Percentiles rank a stretch among this genome's conserved stretches.
Conservation (phyloP, 192 early-diverging fungal species). For the Diversispora eburnea region DNA sequence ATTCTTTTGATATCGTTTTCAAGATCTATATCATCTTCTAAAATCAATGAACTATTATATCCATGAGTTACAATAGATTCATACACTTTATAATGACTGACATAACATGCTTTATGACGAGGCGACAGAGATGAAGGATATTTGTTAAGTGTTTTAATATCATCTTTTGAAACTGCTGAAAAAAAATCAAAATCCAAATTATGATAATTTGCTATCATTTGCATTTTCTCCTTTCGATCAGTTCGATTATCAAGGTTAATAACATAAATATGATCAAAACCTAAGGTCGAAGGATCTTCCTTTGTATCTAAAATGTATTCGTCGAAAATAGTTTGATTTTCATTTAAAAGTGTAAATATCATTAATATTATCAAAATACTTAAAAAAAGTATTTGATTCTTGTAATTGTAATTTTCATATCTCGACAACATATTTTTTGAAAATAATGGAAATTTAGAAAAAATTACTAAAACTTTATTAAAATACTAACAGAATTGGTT, state of each 20-base stretch:
- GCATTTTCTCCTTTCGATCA: not conserved
- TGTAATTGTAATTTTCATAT: too few species aligned
- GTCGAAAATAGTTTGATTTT: too few species aligned
- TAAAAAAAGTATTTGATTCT: too few species aligned
- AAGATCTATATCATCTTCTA: conserved; percentile 5
- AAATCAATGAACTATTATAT: not conserved
- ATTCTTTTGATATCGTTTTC: not conserved
- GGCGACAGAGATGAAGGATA: not conserved
- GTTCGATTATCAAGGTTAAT: conserved; percentile 1
- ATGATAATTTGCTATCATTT: not conserved
- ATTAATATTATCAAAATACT: too few species aligned
- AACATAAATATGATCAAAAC: conserved; percentile 12
- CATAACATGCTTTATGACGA: not conserved
- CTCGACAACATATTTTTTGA: too few species aligned
- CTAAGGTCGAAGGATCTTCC: not conserved
- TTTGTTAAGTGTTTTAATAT: not conserved
- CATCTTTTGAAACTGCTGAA: not conserved
- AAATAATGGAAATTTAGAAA: too few species aligned
- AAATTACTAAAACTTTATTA: too few species aligned
- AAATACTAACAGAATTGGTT: too few species aligned
- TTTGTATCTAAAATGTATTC: too few species aligned
- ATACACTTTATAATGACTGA: conserved; percentile 4
- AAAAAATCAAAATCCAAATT: not conserved
- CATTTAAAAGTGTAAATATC: too few species aligned
- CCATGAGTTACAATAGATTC: not conserved